A percentile compares a stretch with the other conserved stretches of the same genome.
These are phyloP conservation scores for Euryodendron excelsum DNA, from an alignment of 148 eudicot species.

Conservation along the genomic window DNA sequence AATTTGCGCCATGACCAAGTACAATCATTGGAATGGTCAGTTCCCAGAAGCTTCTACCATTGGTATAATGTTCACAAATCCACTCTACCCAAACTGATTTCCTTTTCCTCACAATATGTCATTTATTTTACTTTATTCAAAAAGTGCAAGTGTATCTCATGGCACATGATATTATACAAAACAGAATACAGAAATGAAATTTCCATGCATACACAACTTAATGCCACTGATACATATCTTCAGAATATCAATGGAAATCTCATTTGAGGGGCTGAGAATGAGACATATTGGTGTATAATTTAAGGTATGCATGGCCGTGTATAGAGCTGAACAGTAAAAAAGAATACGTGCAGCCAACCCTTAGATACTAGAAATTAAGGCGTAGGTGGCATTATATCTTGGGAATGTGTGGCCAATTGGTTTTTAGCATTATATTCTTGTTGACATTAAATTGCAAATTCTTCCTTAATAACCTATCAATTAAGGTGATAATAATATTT, in stretches of 20 bases:
- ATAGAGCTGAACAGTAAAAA: background rate
- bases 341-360: background rate
- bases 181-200: background rate
- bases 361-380: background rate
- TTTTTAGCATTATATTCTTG: background rate
- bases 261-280: background rate
- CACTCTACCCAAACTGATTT: too few relatives aligned
- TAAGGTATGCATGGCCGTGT: background rate
- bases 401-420: background rate
- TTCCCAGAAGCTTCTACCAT: too few relatives aligned
- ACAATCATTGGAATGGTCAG: too few relatives aligned
- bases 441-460: background rate
- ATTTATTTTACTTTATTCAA: too few relatives aligned
- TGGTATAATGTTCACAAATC: too few relatives aligned
- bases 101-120: too few relatives aligned
- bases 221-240: background rate
- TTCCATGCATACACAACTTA: background rate
- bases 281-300: background rate
- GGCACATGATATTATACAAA: too few relatives aligned
- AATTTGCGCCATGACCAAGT: too few relatives aligned
- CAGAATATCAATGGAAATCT: background rate
- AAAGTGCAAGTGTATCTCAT: too few relatives aligned
- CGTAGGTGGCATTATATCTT: background rate
- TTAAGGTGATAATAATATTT: background rate
- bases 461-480: background rate